Evolutionary conservation across 2,329 filamentous ascomycete species (phyloP).

Genomic region (Alternaria arbusti): DNA sequence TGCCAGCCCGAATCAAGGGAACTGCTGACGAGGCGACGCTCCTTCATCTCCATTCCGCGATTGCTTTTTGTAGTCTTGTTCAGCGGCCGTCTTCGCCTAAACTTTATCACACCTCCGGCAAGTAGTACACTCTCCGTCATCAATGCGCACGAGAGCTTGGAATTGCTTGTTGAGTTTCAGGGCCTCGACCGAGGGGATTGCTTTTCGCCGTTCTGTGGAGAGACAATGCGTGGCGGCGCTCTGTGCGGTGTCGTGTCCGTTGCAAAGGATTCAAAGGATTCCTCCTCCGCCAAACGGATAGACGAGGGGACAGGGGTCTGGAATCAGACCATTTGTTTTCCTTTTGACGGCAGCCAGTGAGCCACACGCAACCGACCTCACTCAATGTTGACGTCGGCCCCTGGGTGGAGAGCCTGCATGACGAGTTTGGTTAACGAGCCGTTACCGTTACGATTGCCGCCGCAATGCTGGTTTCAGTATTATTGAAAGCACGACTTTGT

Average conservation of each 20-base stretch:
- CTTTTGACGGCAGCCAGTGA: conserved; percentile 15
- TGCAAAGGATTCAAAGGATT: conserved; percentile 8
- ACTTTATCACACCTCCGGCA: conserved; percentile 7
- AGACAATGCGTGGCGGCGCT: not conserved
- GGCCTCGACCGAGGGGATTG: not conserved
- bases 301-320: conserved; percentile 6
- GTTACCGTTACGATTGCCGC: not conserved
- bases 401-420: conserved; percentile 1
- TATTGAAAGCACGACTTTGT: conserved; percentile 5
- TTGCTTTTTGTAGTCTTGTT: conserved; percentile 15
- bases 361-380: conserved; percentile 11
- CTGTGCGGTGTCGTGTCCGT: conserved; percentile 4
- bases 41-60: conserved; percentile 6
- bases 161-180: conserved; percentile 8
- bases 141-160: not conserved
- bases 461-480: conserved; percentile 11
- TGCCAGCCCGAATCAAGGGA: conserved; percentile 4
- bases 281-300: conserved; percentile 7
- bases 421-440: conserved; percentile 4
- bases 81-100: conserved; percentile 22
- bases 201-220: conserved; percentile 8
- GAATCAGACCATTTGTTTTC: conserved; percentile 16
- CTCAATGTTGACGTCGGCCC: conserved; percentile 12
- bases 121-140: conserved; percentile 1
- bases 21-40: conserved; percentile 3